A percentile compares a stretch with the other conserved stretches of the same genome.
Conservation (phyloP, 2,329 filamentous ascomycete species). For the Aureobasidium sp. region DNA sequence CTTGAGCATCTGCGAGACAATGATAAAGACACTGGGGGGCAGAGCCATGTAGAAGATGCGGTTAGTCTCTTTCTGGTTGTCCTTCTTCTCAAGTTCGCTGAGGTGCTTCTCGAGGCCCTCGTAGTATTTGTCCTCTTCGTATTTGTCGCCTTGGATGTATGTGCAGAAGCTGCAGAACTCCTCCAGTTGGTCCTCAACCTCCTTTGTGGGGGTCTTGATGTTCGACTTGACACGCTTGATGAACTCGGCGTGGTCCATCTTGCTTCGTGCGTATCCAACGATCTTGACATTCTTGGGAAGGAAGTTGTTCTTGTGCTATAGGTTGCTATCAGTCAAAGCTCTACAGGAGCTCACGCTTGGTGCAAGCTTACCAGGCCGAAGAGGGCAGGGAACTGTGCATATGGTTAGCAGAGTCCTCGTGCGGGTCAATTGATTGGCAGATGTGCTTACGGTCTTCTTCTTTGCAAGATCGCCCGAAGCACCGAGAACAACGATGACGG, state of each 20-base stretch:
- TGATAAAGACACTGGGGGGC: constrained; percentile 94
- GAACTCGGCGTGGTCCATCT: constrained; percentile 98
- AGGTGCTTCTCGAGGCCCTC: constrained; percentile 77
- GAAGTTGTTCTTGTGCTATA: constrained; percentile 86
- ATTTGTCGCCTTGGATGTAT: constrained; percentile 85
- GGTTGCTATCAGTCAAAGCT: constrained; percentile 12
- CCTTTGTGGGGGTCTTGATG: constrained; percentile 98
- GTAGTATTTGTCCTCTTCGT: constrained; percentile 96
- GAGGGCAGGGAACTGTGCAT: constrained; percentile 76
- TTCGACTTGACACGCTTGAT: constrained; percentile 91
- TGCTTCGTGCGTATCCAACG: constrained; percentile 96
- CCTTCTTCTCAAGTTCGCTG: constrained; percentile 68
- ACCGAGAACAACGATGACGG: constrained; percentile 89
- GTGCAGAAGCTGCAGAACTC: constrained; percentile 83
- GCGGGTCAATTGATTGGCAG: not conserved
- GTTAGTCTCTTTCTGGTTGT: constrained; percentile 74
- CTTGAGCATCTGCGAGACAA: constrained; percentile 95
- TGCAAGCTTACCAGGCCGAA: constrained; percentile 79
- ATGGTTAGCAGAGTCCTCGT: constrained; percentile 17
- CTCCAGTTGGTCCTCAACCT: constrained; percentile 89
- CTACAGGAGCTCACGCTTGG: constrained; percentile 20
- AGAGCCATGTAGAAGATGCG: constrained; percentile 99
- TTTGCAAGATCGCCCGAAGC: constrained; percentile 97
- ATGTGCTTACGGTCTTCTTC: constrained; percentile 85
- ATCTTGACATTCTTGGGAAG: constrained; percentile 93